These are phyloP conservation scores for Mycena latifolia DNA, from an alignment of 768 basidiomycete genomes.

Conservation along the genomic window DNA sequence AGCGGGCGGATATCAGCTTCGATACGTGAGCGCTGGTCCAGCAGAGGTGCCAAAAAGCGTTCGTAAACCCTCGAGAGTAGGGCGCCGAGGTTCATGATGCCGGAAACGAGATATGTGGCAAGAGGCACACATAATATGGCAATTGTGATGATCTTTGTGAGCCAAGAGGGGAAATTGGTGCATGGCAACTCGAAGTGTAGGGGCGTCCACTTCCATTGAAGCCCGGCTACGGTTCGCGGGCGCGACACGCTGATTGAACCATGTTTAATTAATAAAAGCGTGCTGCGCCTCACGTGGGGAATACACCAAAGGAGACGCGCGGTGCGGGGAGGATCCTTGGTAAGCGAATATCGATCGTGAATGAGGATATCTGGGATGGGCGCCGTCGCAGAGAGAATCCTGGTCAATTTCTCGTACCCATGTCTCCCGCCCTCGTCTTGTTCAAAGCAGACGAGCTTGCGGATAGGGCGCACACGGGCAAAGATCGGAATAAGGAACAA, in stretches of 20 bases:
- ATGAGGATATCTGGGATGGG: slow-evolving; percentile 27
- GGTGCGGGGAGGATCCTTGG: neutral
- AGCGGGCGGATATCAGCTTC: neutral
- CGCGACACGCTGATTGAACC: neutral
- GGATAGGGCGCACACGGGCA: slow-evolving; percentile 9
- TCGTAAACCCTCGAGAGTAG: neutral
- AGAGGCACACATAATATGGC: no score
- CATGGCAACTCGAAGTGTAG: neutral
- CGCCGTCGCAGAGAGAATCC: neutral
- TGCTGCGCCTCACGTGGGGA: neutral
- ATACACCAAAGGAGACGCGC: slow-evolving; percentile 10
- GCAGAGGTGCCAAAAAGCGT: no score
- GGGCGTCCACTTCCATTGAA: slow-evolving; percentile 17
- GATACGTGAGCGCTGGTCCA: neutral
- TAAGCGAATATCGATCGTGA: slow-evolving; percentile 11
- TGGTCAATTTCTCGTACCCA: neutral
- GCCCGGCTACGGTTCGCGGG: neutral
- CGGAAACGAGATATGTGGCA: no score
- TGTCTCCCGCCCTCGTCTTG: neutral
- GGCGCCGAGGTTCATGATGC: no score
- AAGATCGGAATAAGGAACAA: slow-evolving; percentile 21
- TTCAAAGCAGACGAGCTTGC: slow-evolving; percentile 19
- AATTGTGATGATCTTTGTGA: no score
- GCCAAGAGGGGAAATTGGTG: neutral
- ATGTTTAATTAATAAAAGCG: slow-evolving; percentile 6